Evolutionary conservation across 306 rosid species (phyloP), one percentile per base, ranked within the genome.

Genomic region (Inga oerstediana): DNA sequence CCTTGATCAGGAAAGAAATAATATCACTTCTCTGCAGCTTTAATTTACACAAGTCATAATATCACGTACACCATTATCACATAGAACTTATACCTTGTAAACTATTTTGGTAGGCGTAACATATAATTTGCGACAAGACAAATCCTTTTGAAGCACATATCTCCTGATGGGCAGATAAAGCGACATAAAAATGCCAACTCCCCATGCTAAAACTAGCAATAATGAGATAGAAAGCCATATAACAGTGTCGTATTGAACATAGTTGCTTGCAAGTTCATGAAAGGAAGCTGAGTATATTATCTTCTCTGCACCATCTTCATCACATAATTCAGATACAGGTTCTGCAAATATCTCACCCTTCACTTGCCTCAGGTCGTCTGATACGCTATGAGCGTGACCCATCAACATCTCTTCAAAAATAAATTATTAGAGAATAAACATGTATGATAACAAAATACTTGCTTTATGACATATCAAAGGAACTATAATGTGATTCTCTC

Each of bases 131-230:
- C 98, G 98, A 1, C 95, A 89, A 27, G 90, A 83, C 41, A 92
- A 76, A 79, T 95, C 97, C 91, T 92, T 95, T 80, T 66, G 91
- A 82, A 93, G 91, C 79, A 93, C 89, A 72, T 88, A 89, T 88
- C 95, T 91, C 84, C 84, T 83, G 61, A 90, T 69, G 72, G 98
- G 98, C 52, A 95, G 92, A 89, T 93, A 95, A 62, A 95, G 87
- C 80, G 93, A 88, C 98, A 95, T 91, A 73, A 95, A 72, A 81
- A 95, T 79, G 58, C 98, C 98, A 85, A 89, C 64, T 76, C 98
- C 97, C 98, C 98, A 92, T 68, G 98, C 98, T 83, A 92, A 88
- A 78, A 91, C 89, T 78, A 95, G 91, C 81, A 95, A 87, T 8
- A 93, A 71, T 61, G 98, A 95, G 86, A 95, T 93, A 72, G 92